These are phyloP conservation scores for Carex myosuroides DNA, from an alignment of 176 grass and related monocot species.

Conservation along the genomic window DNA sequence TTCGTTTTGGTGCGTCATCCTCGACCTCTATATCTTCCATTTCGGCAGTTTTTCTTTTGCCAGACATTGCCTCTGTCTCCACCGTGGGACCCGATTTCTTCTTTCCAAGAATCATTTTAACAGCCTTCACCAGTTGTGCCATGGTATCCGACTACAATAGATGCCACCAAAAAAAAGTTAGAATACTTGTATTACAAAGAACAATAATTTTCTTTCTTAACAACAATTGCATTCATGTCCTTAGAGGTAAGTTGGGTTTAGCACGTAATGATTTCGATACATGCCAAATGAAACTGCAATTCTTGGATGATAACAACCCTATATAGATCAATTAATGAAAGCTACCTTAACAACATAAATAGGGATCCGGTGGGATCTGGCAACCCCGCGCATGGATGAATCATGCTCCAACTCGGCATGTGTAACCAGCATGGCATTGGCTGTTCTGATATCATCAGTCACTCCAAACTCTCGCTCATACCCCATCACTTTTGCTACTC, in stretches of 20 bases:
- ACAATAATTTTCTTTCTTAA: not conserved
- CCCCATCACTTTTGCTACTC: constrained; percentile 90
- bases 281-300: not conserved
- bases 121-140: constrained; percentile 93
- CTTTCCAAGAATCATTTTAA: constrained; percentile 89
- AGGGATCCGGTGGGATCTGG: constrained; percentile 70
- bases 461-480: constrained; percentile 72
- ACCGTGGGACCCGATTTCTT: constrained; percentile 26
- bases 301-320: not conserved
- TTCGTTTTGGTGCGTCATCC: constrained; percentile 86
- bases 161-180: not conserved
- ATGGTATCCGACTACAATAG: constrained; percentile 63
- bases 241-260: not conserved
- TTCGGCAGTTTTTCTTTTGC: constrained; percentile 30
- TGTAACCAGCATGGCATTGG: constrained; percentile 82
- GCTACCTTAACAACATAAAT: constrained; percentile 90
- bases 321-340: constrained; percentile 26
- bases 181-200: not conserved
- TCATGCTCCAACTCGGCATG: constrained; percentile 82
- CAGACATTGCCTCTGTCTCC: not conserved
- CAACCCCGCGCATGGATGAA: constrained; percentile 75
- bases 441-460: constrained; percentile 78
- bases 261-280: not conserved
- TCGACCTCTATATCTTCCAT: constrained; percentile 77
- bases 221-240: not conserved